Base-by-base conservation (phyloP, 129 eudicot genomes). In the Tagetes patula region DNA sequence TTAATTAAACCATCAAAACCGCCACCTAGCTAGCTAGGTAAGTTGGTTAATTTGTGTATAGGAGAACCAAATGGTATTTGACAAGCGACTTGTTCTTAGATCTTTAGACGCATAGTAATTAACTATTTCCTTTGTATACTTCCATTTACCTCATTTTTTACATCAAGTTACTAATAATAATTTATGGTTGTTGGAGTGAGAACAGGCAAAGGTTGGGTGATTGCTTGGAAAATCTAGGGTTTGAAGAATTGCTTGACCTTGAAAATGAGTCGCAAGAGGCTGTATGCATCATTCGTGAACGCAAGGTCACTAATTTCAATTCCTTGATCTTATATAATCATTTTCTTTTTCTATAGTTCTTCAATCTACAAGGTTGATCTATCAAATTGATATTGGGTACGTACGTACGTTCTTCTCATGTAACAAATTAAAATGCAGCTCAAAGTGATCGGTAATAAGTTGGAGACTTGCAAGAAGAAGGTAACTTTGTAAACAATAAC, bases 121-220 rank as follows among this genome's bases (percentile, higher is more conserved):
- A 13, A 34, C 2, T 4, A 62, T 36, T 62, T 67, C 6, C 11
- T 71, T 47, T 47, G 3, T 11, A 3, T 8, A 8, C 0, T n/a
- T 9, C 13, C 11, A 9, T 10, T 30, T 39, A 47, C 47, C 1
- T 43, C 2, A 41, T 32, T 33, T 52, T 47, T 70, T 13, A 1
- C n/a, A 14, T 47, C 43, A 8, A 0, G 45, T 67, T 11, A 39
- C n/a, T 41, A 13, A 39, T 11, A 39, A 8, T 41, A 13, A 39
- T 47, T 47, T 2, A 40, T 36, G 76, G 46, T 59, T 41, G 12
- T 74, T 69, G 78, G 70, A 36, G 9, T 14, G 73, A 37, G 8
- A 79, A 68, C 37, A 91, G 96, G 86, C 95, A 81, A 66, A 84
- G 96, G 85, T 81, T 82, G 87, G 97, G 97, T 3, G 96, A 91